Evolutionary conservation across 2,329 filamentous ascomycete genomes (phyloP).

Genomic region (Phaeosphaeria sp.): DNA sequence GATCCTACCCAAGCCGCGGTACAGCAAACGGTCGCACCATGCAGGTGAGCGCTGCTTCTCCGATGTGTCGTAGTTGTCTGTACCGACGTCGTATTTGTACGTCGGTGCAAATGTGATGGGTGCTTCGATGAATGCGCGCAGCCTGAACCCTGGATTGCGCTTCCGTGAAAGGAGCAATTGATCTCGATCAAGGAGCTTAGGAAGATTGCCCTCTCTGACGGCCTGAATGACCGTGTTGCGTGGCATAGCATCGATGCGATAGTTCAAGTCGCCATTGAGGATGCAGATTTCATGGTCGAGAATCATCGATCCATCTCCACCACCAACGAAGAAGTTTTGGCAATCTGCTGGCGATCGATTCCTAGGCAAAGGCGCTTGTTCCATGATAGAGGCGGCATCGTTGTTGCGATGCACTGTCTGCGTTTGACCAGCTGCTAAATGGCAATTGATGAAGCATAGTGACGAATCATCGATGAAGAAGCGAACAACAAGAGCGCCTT

Average conservation of each 20-base stretch:
- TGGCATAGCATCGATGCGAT: slow-evolving; percentile 96
- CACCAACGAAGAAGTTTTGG: slow-evolving; percentile 81
- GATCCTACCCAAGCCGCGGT: slow-evolving; percentile 79
- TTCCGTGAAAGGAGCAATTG: slow-evolving; percentile 88
- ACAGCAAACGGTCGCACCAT: slow-evolving; percentile 96
- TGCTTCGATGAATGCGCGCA: slow-evolving; percentile 88
- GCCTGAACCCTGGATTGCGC: slow-evolving; percentile 86
- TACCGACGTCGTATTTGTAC: slow-evolving; percentile 98
- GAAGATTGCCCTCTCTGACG: slow-evolving; percentile 78
- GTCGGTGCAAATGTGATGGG: slow-evolving; percentile 93
- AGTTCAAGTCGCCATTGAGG: slow-evolving; percentile 95
- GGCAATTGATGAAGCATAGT: slow-evolving; percentile 95
- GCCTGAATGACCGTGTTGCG: slow-evolving; percentile 90
- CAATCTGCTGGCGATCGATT: slow-evolving; percentile 71
- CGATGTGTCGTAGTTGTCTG: slow-evolving; percentile 89
- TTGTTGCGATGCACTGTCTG: slow-evolving; percentile 91
- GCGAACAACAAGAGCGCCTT: slow-evolving; percentile 90
- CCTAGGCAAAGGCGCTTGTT: slow-evolving; percentile 74
- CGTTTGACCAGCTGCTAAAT: slow-evolving; percentile 91
- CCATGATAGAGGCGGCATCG: slow-evolving; percentile 88
- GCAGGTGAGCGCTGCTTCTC: slow-evolving; percentile 94
- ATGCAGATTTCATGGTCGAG: slow-evolving; percentile 98
- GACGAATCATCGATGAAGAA: slow-evolving; percentile 94
- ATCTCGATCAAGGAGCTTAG: slow-evolving; percentile 88
- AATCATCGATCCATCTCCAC: slow-evolving; percentile 94